These are phyloP conservation scores for Yamadazyma paraphyllophila DNA, from an alignment of 805 yeast genomes.

Conservation along the genomic window DNA sequence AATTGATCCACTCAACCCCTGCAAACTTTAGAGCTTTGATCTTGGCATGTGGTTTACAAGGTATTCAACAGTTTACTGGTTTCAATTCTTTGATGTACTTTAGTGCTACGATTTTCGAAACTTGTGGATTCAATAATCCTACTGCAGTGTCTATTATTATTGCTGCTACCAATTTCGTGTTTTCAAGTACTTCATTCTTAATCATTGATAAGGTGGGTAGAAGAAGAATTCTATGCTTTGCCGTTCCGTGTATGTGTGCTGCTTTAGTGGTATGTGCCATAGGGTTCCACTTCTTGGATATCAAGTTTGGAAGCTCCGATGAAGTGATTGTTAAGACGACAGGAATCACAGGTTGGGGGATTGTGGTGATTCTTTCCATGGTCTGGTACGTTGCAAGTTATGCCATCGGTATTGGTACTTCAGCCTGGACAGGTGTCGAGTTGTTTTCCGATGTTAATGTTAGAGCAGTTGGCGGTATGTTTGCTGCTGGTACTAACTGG, in stretches of 20 bases:
- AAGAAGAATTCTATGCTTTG: conserved; percentile 70
- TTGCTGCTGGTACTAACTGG: conserved; percentile 94
- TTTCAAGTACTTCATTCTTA: conserved; percentile 81
- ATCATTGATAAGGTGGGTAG: conserved; percentile 88
- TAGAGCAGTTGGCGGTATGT: conserved; percentile 88
- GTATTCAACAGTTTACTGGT: conserved; percentile 95
- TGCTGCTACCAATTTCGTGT: conserved; percentile 91
- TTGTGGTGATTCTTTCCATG: conserved; percentile 81
- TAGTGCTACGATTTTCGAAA: conserved; percentile 86
- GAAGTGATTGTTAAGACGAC: conserved; percentile 35
- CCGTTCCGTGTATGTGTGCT: conserved; percentile 82
- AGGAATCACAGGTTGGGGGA: conserved; percentile 80
- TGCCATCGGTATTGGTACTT: conserved; percentile 94
- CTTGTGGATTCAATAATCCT: conserved; percentile 83
- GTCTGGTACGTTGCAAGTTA: conserved; percentile 84
- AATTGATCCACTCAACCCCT: conserved; percentile 61
- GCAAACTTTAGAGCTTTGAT: conserved; percentile 87
- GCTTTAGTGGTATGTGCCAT: conserved; percentile 80
- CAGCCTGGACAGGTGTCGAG: conserved; percentile 98
- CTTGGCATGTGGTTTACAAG: conserved; percentile 91
- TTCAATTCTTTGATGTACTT: conserved; percentile 96
- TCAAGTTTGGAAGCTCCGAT: conserved; percentile 48
- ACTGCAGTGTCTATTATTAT: conserved; percentile 93
- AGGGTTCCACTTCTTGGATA: conserved; percentile 83
- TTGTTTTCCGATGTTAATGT: conserved; percentile 86